Evolutionary conservation across 2,329 filamentous ascomycete species (phyloP).

Genomic region (Colletotrichum lindemuthianum): DNA sequence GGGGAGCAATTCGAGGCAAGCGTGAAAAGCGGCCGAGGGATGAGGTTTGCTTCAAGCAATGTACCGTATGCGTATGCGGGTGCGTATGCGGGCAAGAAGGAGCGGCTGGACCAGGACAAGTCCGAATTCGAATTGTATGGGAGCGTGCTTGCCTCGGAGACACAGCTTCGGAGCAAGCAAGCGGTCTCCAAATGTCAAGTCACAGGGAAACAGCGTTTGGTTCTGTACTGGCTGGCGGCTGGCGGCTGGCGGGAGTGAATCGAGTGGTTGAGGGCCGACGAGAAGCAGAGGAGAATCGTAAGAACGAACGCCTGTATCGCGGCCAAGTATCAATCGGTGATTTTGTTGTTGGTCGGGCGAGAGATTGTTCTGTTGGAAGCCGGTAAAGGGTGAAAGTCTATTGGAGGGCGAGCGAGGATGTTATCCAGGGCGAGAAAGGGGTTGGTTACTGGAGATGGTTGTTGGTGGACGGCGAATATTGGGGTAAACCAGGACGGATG

Average conservation of each 20-base stretch:
- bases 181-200: constrained; percentile 3
- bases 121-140: constrained; percentile 9
- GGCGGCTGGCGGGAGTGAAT: not conserved
- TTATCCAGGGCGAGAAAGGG: constrained; percentile 4
- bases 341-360: constrained; percentile 11
- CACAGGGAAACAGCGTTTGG: constrained; percentile 15
- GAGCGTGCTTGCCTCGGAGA: constrained; percentile 30
- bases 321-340: not conserved
- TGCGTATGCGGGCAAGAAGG: constrained; percentile 20
- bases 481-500: not conserved
- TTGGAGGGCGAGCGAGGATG: constrained; percentile 31
- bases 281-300: constrained; percentile 7
- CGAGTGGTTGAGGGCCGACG: constrained; percentile 10
- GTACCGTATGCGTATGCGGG: no score
- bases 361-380: constrained; percentile 3
- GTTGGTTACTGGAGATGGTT: not conserved
- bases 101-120: constrained; percentile 34
- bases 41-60: constrained; percentile 18
- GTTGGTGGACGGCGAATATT: constrained; percentile 1
- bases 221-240: not conserved
- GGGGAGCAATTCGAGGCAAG: constrained; percentile 21
- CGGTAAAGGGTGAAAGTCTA: constrained; percentile 33
- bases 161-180: constrained; percentile 32
- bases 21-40: constrained; percentile 16
- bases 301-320: not conserved